Evolutionary conservation across 805 yeast genomes (phyloP), one percentile per base, ranked within the genome.

Genomic region (Komagataella kurtzmanii): DNA sequence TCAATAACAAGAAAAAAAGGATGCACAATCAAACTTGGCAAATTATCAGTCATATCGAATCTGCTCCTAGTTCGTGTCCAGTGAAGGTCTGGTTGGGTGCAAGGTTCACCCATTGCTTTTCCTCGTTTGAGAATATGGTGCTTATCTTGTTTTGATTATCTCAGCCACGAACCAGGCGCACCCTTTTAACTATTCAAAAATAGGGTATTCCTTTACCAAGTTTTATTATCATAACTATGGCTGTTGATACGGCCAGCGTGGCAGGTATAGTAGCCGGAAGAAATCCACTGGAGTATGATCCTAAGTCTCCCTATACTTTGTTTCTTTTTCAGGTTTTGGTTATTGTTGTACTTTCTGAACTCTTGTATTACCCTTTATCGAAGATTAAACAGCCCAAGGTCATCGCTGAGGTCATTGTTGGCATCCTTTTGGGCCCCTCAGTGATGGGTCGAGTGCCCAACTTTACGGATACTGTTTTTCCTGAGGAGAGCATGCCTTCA

Each of bases 371-470:
- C 45, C 88, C 89, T 0, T 65, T 86, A 14, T 70, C 79, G 8
- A 74, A 65, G 55, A 61, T 86, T 46, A 80, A 79, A 57, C 93
- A 86, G 62, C 95, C 95, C 0, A 71, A 81, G 53, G 95, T 86
- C 46, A 85, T 86, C 54, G 87, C 90, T 6, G 95, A 86, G 59
- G 93, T 86, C 49, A 71, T 86, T 7, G 73, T 88, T 0, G 95
- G 95, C 24, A 81, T 86, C 49, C 59, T 86, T 1, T 65, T 86
- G 49, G 91, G 93, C 0, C 91, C 91, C 1, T 71, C 88, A 0
- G 93, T 77, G 1, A 64, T 86, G 66, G 93, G 93, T 3, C 78
- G 73, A 47, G 77, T 85, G 40, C 88, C 89, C 0, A 70, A 77
- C 52, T 86, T 83, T 65, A 79, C 88, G 3, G 60, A 60, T 0